Percentiles rank a stretch among this genome's conserved stretches.
Conservation (phyloP, 371 early-diverging fungal genomes). For the Saksenaea oblongispora region DNA sequence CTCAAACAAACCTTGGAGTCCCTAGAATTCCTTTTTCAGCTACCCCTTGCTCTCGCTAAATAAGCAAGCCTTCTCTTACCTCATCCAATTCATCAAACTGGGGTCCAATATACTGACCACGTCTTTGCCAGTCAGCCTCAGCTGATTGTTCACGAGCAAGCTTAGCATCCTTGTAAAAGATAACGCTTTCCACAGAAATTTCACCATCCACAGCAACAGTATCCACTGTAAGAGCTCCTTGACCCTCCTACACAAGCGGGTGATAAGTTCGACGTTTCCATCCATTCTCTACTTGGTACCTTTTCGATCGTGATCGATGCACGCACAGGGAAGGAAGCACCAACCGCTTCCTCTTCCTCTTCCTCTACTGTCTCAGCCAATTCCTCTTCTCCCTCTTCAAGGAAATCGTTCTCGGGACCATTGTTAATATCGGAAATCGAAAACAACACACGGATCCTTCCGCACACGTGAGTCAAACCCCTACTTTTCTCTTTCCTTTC, state of each 20-base stretch:
- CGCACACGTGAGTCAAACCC: neutral
- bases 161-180: conserved; percentile 69
- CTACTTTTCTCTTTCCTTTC: neutral
- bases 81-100: conserved; percentile 91
- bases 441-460: conserved; percentile 83
- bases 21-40: conserved; percentile 22
- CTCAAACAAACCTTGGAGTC: conserved; percentile 79
- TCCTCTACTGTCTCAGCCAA: conserved; percentile 42
- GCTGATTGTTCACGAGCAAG: conserved; percentile 71
- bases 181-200: conserved; percentile 83
- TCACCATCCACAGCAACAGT: conserved; percentile 81
- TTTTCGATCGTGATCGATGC: conserved; percentile 83
- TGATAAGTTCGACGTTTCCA: conserved; percentile 12
- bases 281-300: conserved; percentile 28
- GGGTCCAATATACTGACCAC: conserved; percentile 90
- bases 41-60: no score
- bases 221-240: conserved; percentile 81
- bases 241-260: conserved; percentile 39
- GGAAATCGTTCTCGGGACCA: conserved; percentile 56
- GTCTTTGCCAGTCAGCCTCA: conserved; percentile 92
- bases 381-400: conserved; percentile 41
- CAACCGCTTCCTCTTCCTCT: conserved; percentile 61
- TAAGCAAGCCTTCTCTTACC: conserved; percentile 18
- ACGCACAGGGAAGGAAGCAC: conserved; percentile 72
- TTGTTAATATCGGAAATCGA: conserved; percentile 84